These are phyloP conservation scores for Microstegium vimineum DNA, from an alignment of 176 grass and related monocot species.

Conservation along the genomic window DNA sequence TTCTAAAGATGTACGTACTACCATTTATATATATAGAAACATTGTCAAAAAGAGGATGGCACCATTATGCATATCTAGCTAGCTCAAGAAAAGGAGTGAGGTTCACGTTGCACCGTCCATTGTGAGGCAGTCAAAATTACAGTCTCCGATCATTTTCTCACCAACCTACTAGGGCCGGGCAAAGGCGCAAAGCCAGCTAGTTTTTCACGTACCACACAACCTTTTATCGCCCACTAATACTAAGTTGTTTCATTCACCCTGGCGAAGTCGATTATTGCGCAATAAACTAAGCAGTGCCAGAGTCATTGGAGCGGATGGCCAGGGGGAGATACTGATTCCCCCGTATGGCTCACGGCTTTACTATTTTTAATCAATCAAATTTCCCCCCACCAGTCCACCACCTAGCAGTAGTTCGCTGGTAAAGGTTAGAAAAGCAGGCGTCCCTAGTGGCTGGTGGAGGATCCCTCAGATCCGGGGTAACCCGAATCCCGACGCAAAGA, in stretches of 20 bases:
- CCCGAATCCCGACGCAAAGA: conserved; percentile 32
- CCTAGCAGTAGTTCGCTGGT: background rate
- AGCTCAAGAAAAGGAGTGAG: background rate
- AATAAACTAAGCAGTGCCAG: conserved; percentile 10
- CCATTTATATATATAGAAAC: too few relatives aligned
- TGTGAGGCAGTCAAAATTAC: background rate
- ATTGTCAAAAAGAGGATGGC: too few relatives aligned
- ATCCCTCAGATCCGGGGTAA: conserved; percentile 1
- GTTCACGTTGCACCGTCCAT: background rate
- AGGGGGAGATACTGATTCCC: conserved; percentile 22
- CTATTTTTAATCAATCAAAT: background rate
- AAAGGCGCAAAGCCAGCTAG: too few relatives aligned
- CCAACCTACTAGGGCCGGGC: background rate
- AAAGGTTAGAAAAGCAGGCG: background rate
- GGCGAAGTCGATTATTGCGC: background rate
- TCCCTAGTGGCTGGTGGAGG: background rate
- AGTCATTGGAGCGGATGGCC: conserved; percentile 9
- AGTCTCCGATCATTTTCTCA: background rate
- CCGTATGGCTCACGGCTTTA: conserved; percentile 17
- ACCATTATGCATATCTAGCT: too few relatives aligned
- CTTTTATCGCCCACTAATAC: conserved; percentile 4
- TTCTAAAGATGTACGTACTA: too few relatives aligned
- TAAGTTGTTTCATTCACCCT: background rate
- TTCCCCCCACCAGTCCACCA: background rate
- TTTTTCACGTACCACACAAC: background rate